Conservation (phyloP, 2,329 filamentous ascomycete species). For the Stromatinia cepivora region DNA sequence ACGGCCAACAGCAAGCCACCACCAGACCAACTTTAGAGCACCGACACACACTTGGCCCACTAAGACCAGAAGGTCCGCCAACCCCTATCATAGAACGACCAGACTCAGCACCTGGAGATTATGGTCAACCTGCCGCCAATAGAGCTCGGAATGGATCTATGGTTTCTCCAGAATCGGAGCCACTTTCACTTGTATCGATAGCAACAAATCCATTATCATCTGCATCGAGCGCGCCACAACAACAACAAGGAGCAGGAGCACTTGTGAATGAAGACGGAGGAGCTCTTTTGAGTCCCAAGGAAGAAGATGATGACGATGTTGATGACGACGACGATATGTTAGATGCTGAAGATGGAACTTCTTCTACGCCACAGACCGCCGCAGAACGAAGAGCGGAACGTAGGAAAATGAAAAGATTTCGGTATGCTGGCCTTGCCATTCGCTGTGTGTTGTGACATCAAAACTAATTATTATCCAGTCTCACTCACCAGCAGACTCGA, state of each 20-base stretch:
- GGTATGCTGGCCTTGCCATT: slow-evolving; percentile 50
- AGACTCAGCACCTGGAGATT: slow-evolving; percentile 39
- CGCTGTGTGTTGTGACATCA: slow-evolving; percentile 6
- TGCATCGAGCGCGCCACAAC: slow-evolving; percentile 43
- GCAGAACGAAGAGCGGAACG: slow-evolving; percentile 59
- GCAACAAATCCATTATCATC: slow-evolving; percentile 47
- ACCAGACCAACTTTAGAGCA: slow-evolving; percentile 38
- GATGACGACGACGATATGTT: slow-evolving; percentile 58
- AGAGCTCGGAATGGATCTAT: slow-evolving; percentile 45
- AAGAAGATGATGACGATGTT: slow-evolving; percentile 40
- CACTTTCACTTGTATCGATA: slow-evolving; percentile 42
- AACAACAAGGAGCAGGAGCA: slow-evolving; percentile 41
- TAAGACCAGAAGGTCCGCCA: slow-evolving; percentile 34
- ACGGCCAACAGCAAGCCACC: slow-evolving; percentile 28
- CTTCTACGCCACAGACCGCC: slow-evolving; percentile 49
- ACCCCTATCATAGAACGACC: slow-evolving; percentile 36
- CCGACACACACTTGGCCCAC: slow-evolving; percentile 37
- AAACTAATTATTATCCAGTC: slow-evolving; percentile 53
- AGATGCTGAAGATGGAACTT: slow-evolving; percentile 48
- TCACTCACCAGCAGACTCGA: slow-evolving; percentile 95
- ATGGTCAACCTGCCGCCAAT: slow-evolving; percentile 36
- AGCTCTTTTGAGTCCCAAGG: slow-evolving; percentile 42
- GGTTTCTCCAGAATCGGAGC: slow-evolving; percentile 45
- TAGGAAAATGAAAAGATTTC: slow-evolving; percentile 76
- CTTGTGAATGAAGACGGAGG: slow-evolving; percentile 49